These are phyloP conservation scores for Geosmithia morbida DNA, from an alignment of 2,329 filamentous ascomycete genomes.

Conservation along the genomic window DNA sequence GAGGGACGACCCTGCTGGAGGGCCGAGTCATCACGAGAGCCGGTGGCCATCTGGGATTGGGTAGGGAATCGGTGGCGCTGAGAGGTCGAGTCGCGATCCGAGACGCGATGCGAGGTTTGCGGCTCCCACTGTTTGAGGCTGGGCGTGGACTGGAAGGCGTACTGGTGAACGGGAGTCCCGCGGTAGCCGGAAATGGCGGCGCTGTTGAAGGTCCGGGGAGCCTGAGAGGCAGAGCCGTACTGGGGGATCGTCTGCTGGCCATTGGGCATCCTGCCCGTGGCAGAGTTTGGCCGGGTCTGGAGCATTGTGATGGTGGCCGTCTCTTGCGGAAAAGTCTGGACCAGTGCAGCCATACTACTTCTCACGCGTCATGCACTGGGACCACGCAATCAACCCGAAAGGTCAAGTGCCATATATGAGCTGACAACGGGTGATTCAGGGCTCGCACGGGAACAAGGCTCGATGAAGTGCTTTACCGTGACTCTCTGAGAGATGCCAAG, in stretches of 20 bases:
- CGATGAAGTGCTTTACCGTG: neutral
- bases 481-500: neutral
- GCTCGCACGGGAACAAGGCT: neutral
- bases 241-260: slow-evolving; percentile 34
- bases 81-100: slow-evolving; percentile 6
- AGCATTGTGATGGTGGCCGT: slow-evolving; percentile 61
- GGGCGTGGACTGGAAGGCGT: slow-evolving; percentile 62
- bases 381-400: neutral
- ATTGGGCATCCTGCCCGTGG: slow-evolving; percentile 28
- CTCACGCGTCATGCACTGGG: neutral
- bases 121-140: slow-evolving; percentile 34
- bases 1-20: slow-evolving; percentile 14
- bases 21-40: slow-evolving; percentile 37
- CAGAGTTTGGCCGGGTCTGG: slow-evolving; percentile 54
- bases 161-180: slow-evolving; percentile 54
- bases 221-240: slow-evolving; percentile 24
- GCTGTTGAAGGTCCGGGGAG: slow-evolving; percentile 13
- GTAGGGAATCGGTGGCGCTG: slow-evolving; percentile 6
- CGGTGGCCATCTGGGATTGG: slow-evolving; percentile 13
- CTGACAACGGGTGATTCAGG: neutral
- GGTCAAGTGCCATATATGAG: neutral
- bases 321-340: slow-evolving; percentile 69
- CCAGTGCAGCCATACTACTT: slow-evolving; percentile 64
- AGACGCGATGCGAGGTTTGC: slow-evolving; percentile 13
- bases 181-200: slow-evolving; percentile 35